phyloP scores from a whole-genome alignment of 768 basidiomycete species.

The Lentinula raphanica region DNA sequence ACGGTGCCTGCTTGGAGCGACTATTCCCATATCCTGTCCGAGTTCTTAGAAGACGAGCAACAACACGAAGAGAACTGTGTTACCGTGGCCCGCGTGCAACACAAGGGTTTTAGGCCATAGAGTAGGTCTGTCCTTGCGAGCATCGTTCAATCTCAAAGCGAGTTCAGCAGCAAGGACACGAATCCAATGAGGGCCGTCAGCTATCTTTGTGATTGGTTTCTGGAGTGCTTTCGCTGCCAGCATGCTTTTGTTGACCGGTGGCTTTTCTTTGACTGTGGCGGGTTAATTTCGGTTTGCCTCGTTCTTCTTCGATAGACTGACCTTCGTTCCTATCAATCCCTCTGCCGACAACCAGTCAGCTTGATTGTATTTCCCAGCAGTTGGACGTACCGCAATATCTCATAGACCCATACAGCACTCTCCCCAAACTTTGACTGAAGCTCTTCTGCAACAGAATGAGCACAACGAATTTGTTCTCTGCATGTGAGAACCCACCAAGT shows the following conservation, averaged over 20 bases:
- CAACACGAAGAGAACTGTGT: slow-evolving; percentile 6
- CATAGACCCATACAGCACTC: slow-evolving; percentile 85
- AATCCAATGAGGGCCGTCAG: slow-evolving; percentile 88
- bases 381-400: slow-evolving; percentile 67
- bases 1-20: slow-evolving; percentile 79
- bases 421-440: slow-evolving; percentile 81
- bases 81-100: slow-evolving; percentile 70
- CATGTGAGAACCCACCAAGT: slow-evolving; percentile 38
- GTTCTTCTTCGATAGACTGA: slow-evolving; percentile 21
- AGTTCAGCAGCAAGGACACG: slow-evolving; percentile 88
- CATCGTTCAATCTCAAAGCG: slow-evolving; percentile 77
- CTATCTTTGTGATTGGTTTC: slow-evolving; percentile 62
- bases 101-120: slow-evolving; percentile 93
- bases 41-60: neutral
- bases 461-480: no score
- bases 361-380: neutral
- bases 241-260: slow-evolving; percentile 84
- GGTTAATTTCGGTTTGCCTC: slow-evolving; percentile 7
- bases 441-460: slow-evolving; percentile 46
- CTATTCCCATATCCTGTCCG: slow-evolving; percentile 55
- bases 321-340: slow-evolving; percentile 90
- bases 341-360: slow-evolving; percentile 27
- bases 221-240: slow-evolving; percentile 92
- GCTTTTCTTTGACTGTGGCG: slow-evolving; percentile 76
- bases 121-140: slow-evolving; percentile 62